Evolutionary conservation across 768 basidiomycete species (phyloP).

Genomic region (Suillus alpinus): DNA sequence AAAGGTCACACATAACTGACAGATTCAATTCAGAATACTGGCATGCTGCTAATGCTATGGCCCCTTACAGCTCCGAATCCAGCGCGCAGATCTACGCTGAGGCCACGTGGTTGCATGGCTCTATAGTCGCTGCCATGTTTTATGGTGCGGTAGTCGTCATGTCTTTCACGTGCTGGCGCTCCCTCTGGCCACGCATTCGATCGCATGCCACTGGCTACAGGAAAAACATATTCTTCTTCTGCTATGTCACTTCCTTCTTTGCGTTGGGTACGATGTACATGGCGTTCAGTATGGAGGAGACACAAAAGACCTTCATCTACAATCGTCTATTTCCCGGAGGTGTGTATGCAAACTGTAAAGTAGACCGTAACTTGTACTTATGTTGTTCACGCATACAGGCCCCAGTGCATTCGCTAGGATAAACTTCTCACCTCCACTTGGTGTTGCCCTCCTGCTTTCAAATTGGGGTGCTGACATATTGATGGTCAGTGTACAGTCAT

Average conservation of each 20-base stretch:
- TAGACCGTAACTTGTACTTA: background rate
- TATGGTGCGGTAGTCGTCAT: constrained; percentile 27
- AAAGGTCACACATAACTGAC: background rate
- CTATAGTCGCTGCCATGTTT: constrained; percentile 22
- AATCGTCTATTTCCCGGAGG: constrained; percentile 31
- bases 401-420: constrained; percentile 22
- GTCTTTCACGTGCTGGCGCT: constrained; percentile 22
- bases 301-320: constrained; percentile 27
- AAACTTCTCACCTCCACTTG: constrained; percentile 23
- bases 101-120: constrained; percentile 28
- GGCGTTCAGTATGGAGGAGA: constrained; percentile 19
- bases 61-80: constrained; percentile 5
- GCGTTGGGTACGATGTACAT: constrained; percentile 26
- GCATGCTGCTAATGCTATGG: constrained; percentile 11
- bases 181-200: constrained; percentile 23
- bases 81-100: constrained; percentile 19
- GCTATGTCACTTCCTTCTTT: constrained; percentile 28
- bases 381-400: constrained; percentile 10
- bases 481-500: constrained; percentile 21
- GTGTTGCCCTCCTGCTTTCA: constrained; percentile 24
- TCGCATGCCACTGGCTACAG: constrained; percentile 7
- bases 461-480: constrained; percentile 29
- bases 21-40: background rate
- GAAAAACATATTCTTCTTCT: constrained; percentile 26
- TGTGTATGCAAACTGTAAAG: constrained; percentile 5